Base-by-base conservation (phyloP, 164 flowering plant species). In the Kingdonia uniflora region DNA sequence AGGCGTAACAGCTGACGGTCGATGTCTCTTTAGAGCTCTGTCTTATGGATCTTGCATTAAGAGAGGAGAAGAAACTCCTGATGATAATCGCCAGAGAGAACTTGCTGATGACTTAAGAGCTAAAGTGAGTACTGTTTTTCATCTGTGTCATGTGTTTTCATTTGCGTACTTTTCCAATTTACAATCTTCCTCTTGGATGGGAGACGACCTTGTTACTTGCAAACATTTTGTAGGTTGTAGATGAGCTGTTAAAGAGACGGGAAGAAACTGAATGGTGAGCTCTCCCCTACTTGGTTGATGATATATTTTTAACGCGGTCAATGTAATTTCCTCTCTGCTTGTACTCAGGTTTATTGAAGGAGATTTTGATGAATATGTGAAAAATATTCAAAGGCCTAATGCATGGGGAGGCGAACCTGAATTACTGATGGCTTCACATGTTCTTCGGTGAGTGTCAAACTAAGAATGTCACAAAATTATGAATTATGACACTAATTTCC, bases 81-180 rank as follows among this genome's bases (percentile, higher is more conserved):
- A 85, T 64, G 89, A 83, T 40, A 61, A 63, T 55, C 80, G 73
- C 33, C 80, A 83, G 60, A 73, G 68, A 50, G 81, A 78, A 67
- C 95, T 85, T 19, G 89, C 97, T 68, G 97, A 85, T 79, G 85
- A 80, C 58, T 73, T 88, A 68, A 81, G 97, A 72, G 81, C 85
- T 72, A 73, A 61, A 59, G 94, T 88, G 60, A 64, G 65, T 58
- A 49, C 33, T 47, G n/a, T 22, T 44, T 2, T 44, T 13, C 35
- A 3, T 44, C 2, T 19, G 20, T n/a, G n/a, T 44, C n/a, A n/a
- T n/a, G 0, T 5, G 1, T 47, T 47, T 7, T 13, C 4, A 0
- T 21, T 1, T 47, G 35, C 0, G 1, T 20, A 17, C 19, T 11
- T 11, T 11, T 47, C 29, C 14, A 10, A 47, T 13, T 47, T 23